Evolutionary conservation across 345 rosid genomes (phyloP).

Genomic region (Conringia planisiliqua): DNA sequence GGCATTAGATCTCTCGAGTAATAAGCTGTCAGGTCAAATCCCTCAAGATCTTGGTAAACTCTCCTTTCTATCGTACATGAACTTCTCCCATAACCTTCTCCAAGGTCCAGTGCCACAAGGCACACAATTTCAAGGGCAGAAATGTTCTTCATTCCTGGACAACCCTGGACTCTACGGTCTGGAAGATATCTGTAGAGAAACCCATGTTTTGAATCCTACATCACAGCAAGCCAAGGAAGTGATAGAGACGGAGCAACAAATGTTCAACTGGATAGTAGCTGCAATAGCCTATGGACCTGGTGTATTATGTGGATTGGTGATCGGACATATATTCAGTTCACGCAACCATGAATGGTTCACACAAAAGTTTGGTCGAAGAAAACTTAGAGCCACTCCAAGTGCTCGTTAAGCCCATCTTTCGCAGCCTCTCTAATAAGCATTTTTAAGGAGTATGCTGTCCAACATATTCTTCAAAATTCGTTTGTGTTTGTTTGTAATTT

Average conservation of each 20-base stretch:
- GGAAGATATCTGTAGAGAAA: background rate
- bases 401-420: background rate
- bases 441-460: background rate
- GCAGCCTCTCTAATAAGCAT: background rate
- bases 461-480: background rate
- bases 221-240: background rate
- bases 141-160: background rate
- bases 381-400: background rate
- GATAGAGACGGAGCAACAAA: background rate
- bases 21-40: constrained; percentile 9
- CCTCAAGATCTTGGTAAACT: constrained; percentile 3
- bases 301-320: background rate
- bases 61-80: background rate
- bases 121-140: constrained; percentile 9
- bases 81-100: constrained; percentile 14
- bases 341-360: background rate
- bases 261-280: constrained; percentile 1
- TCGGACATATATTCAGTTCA: background rate
- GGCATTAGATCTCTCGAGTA: background rate
- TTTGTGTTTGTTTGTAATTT: background rate
- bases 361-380: background rate
- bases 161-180: background rate
- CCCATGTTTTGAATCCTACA: background rate
- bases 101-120: constrained; percentile 10
- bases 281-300: background rate